Evolutionary conservation across 2,329 filamentous ascomycete genomes (phyloP), one percentile per base, ranked within the genome.

Genomic region (Paramyrothecium roridum): DNA sequence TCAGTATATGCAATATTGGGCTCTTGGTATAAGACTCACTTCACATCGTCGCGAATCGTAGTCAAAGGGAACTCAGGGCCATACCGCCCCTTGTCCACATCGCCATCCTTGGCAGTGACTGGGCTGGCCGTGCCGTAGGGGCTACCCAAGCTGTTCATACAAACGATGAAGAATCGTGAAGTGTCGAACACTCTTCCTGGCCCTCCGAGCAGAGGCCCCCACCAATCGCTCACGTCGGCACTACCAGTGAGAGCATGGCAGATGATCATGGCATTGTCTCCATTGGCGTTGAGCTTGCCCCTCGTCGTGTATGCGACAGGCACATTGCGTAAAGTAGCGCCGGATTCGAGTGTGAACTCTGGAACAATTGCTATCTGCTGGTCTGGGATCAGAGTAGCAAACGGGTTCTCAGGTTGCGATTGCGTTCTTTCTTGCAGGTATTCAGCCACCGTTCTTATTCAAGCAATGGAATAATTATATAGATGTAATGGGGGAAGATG

Each of bases 51-150:
- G 61, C 93, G 82, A 60, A 99, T 91, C 0, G 95, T 98, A 1
- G 95, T 97, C 60, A 99, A 76, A 49, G 95, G 95, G 63, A 99
- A 99, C 67, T 99, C 95, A 1, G 95, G 95, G 0, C 95, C 95
- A 67, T 99, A 99, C 63, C 84, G 83, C 19, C 85, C 92, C 59
- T 90, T 86, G 52, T 78, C 78, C 17, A 82, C 75, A 64, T 96
- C 84, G 16, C 92, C 92, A 67, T 97, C 88, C 71, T 91, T 96
- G 63, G 87, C 87, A 2, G 95, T 99, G 53, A 93, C 90, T 1
- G 91, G 90, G 68, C 90, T 93, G n/a, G 89, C 90, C 56, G 88
- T 91, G 30, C 91, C 91, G 66, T 96, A 96, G 0, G 91, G 91
- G 65, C 89, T 93, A 48, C 91, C 91, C 50, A 93, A 72, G 69